Percentiles rank a stretch among this genome's conserved stretches.
Conservation (phyloP, 495 filamentous ascomycete genomes). For the Pseudotulostoma volvatum region DNA sequence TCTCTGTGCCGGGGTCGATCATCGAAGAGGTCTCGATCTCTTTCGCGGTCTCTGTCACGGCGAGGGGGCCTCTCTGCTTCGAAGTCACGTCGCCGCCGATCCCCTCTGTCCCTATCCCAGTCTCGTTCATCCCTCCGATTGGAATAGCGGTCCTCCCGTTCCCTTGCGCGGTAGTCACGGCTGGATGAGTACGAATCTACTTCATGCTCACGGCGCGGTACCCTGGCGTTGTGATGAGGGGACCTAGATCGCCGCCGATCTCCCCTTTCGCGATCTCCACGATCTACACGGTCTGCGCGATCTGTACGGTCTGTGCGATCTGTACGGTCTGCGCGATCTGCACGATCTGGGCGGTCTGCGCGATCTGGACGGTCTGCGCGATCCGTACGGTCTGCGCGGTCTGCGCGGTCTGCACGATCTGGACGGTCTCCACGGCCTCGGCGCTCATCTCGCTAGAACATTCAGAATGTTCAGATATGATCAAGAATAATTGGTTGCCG, state of each 20-base stretch:
- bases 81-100: slow-evolving; percentile 42
- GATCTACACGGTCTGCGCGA: slow-evolving; percentile 34
- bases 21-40: slow-evolving; percentile 42
- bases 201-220: slow-evolving; percentile 47
- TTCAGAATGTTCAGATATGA: slow-evolving; percentile 3
- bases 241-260: slow-evolving; percentile 63
- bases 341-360: slow-evolving; percentile 28
- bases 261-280: slow-evolving; percentile 35
- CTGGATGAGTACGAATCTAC: slow-evolving; percentile 80
- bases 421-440: slow-evolving; percentile 18
- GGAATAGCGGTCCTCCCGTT: slow-evolving; percentile 77
- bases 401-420: slow-evolving; percentile 36
- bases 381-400: slow-evolving; percentile 37
- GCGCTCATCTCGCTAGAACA: slow-evolving; percentile 36
- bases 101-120: slow-evolving; percentile 57
- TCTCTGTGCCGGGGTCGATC: slow-evolving; percentile 43
- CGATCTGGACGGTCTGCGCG: slow-evolving; percentile 61
- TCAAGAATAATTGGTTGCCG: background rate
- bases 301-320: slow-evolving; percentile 28
- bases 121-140: slow-evolving; percentile 46
- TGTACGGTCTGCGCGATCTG: slow-evolving; percentile 36
- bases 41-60: slow-evolving; percentile 38
- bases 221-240: slow-evolving; percentile 47
- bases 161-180: slow-evolving; percentile 75
- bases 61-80: slow-evolving; percentile 36